Evolutionary conservation across 1,284 basidiomycete genomes (phyloP).

Genomic region (Abortiporus biennis): DNA sequence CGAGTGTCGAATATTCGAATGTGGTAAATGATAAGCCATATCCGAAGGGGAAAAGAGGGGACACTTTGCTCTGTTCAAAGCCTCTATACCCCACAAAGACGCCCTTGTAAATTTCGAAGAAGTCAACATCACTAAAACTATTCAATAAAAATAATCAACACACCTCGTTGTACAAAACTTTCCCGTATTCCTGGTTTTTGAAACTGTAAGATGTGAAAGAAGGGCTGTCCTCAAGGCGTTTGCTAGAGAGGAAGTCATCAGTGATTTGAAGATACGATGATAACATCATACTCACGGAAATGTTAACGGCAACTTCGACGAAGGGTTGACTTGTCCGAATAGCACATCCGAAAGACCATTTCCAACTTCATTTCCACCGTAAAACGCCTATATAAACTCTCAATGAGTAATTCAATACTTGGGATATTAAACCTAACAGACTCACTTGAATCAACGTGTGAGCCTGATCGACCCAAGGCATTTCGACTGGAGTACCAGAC

Average conservation of each 20-base stretch:
- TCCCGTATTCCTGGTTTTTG: conserved; percentile 41
- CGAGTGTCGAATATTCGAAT: conserved; percentile 52
- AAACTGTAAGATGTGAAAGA: conserved; percentile 61
- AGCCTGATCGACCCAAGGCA: conserved; percentile 66
- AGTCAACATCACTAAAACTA: no score
- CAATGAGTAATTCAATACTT: not conserved
- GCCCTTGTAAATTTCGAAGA: conserved; percentile 9
- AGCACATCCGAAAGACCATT: conserved; percentile 73
- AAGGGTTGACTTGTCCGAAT: conserved; percentile 72
- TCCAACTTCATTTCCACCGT: conserved; percentile 74
- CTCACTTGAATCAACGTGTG: conserved; percentile 36
- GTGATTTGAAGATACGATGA: not conserved
- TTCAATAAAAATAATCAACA: conserved; percentile 18
- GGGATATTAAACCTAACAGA: not conserved
- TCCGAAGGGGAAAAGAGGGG: conserved; percentile 70
- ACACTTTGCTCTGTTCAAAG: conserved; percentile 56
- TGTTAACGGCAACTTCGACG: conserved; percentile 67
- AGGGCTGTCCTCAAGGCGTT: conserved; percentile 57
- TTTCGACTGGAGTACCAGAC: conserved; percentile 62
- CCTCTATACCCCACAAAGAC: conserved; percentile 61
- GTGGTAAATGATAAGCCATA: conserved; percentile 78
- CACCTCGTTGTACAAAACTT: conserved; percentile 55
- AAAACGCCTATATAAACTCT: conserved; percentile 65
- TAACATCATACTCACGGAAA: conserved; percentile 40
- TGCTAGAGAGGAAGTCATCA: conserved; percentile 14